phyloP scores from a whole-genome alignment of 2,329 filamentous ascomycete species.

The Rutstroemia sydowiana region DNA sequence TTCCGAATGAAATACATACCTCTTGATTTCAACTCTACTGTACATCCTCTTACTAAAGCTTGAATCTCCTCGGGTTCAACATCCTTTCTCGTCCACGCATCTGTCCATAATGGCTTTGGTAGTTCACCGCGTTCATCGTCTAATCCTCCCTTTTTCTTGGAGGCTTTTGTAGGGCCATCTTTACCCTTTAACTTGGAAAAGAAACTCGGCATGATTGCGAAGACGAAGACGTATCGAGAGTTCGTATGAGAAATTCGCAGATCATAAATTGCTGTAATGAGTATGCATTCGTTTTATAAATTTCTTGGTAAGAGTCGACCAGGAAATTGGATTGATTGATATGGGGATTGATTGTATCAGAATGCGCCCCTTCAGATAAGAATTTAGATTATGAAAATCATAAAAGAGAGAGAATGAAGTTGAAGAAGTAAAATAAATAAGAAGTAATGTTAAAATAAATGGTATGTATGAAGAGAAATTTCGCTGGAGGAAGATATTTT shows the following conservation, averaged over 20 bases:
- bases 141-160: conserved; percentile 59
- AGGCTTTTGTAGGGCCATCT: conserved; percentile 50
- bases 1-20: conserved; percentile 48
- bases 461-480: not conserved
- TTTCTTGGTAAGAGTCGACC: not conserved
- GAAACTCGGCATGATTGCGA: conserved; percentile 26
- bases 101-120: conserved; percentile 73
- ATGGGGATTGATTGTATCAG: not conserved
- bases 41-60: conserved; percentile 77
- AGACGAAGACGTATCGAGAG: not conserved
- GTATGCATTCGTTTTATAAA: conserved; percentile 1
- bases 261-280: not conserved
- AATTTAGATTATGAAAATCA: conserved; percentile 5
- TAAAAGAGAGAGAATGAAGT: not conserved
- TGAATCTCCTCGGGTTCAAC: conserved; percentile 88
- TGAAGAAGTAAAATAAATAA: not conserved
- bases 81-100: conserved; percentile 75
- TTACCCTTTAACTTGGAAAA: conserved; percentile 53
- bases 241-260: not conserved
- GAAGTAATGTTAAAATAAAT: not conserved
- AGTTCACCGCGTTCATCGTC: conserved; percentile 42
- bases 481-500: not conserved
- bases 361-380: conserved; percentile 5
- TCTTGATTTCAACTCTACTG: conserved; percentile 86
- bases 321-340: not conserved